Conservation (phyloP, 78 protist species). For the Protostelium mycophagum region DNA sequence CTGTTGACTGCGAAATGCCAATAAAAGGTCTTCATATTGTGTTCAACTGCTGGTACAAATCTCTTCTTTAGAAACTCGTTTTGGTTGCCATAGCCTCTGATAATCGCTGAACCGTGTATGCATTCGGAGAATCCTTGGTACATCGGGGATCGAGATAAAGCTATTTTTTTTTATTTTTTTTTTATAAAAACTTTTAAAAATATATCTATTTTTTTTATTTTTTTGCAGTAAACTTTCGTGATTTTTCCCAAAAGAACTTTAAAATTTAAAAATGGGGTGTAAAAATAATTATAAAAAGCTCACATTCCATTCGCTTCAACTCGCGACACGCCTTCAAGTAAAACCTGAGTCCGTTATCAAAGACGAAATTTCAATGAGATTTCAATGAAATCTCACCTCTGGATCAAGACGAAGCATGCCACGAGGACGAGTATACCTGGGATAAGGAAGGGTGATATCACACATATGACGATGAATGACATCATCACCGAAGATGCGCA, state of each 20-base stretch:
- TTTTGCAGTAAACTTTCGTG: too few species aligned
- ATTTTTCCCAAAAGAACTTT: too few species aligned
- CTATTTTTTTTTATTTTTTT: too few species aligned
- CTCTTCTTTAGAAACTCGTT: not conserved
- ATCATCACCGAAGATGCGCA: not conserved
- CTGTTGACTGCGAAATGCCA: not conserved
- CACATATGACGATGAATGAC: constrained; percentile 10
- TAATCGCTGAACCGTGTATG: constrained; percentile 85
- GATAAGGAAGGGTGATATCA: not conserved
- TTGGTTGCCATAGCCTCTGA: constrained; percentile 75
- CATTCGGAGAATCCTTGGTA: constrained; percentile 78
- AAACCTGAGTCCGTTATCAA: too few species aligned
- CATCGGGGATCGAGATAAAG: constrained; percentile 85
- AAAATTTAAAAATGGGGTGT: not conserved
- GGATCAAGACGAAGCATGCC: constrained; percentile 50
- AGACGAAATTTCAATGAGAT: not conserved
- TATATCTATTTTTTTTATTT: too few species aligned
- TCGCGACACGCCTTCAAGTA: constrained; percentile 75
- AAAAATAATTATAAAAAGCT: not conserved
- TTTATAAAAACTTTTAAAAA: too few species aligned
- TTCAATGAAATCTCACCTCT: constrained; percentile 1
- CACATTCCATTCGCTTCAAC: constrained; percentile 78
- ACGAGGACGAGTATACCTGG: not conserved
- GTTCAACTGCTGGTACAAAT: not conserved
- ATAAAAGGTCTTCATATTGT: not conserved